Conservation (phyloP, 257 asterid genomes). For the Gentiana straminea region DNA sequence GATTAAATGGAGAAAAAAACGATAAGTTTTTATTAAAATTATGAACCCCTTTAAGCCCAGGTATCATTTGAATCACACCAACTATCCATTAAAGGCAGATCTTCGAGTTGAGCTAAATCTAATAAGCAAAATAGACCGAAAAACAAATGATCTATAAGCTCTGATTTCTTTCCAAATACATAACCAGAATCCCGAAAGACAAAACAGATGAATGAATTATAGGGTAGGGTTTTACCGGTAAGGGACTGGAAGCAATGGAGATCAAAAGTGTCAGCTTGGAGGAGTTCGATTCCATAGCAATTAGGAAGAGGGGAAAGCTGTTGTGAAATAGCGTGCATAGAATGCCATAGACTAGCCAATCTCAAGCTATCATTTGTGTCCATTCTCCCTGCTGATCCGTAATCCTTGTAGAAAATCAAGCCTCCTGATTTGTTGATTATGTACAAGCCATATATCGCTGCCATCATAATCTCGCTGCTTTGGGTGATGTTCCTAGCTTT, state of each 20-base stretch:
- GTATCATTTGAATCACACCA: no score
- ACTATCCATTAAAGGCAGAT: no score
- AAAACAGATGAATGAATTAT: background rate
- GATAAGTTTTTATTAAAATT: no score
- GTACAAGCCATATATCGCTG: slow-evolving; percentile 84
- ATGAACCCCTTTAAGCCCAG: no score
- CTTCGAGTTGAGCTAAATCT: no score
- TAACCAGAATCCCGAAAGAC: background rate
- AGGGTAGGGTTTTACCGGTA: slow-evolving; percentile 40
- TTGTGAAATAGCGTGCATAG: slow-evolving; percentile 53
- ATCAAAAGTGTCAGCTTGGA: no score
- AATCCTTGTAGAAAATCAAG: slow-evolving; percentile 87
- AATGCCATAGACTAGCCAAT: no score
- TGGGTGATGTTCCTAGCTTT: no score
- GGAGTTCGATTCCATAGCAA: slow-evolving; percentile 66
- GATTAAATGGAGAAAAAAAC: no score
- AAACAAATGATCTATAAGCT: no score
- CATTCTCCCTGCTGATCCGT: slow-evolving; percentile 90
- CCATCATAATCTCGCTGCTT: slow-evolving; percentile 27
- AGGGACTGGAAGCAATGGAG: slow-evolving; percentile 52
- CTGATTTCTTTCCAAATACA: no score
- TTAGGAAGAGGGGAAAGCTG: slow-evolving; percentile 87
- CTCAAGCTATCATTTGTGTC: slow-evolving; percentile 5
- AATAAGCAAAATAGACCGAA: no score
- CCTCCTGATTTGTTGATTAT: slow-evolving; percentile 97